Conservation (phyloP, 2,329 filamentous ascomycete genomes). For the Diaporthe ampelina region DNA sequence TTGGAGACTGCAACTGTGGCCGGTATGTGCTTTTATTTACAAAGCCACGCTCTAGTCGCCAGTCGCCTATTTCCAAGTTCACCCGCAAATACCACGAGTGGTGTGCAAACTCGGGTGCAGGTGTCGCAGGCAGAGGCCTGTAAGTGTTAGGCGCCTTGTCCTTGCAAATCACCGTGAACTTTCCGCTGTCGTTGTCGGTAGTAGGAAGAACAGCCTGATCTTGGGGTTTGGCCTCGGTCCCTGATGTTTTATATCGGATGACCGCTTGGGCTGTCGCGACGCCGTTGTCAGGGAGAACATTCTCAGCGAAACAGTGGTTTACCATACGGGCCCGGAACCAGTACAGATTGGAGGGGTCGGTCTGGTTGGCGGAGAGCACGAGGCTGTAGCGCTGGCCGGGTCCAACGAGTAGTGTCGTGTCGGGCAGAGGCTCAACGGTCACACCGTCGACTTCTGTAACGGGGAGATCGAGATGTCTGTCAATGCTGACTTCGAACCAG, state of each 20-base stretch:
- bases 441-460: conserved; percentile 81
- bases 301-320: conserved; percentile 70
- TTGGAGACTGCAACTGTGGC: conserved; percentile 61
- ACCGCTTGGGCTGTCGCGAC: conserved; percentile 63
- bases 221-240: neutral
- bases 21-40: conserved; percentile 70
- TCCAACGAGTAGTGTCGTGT: conserved; percentile 74
- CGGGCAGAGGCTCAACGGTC: conserved; percentile 70
- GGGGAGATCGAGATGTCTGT: conserved; percentile 67
- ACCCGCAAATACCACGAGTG: conserved; percentile 67
- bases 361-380: conserved; percentile 72
- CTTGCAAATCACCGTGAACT: conserved; percentile 59
- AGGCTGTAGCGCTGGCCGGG: conserved; percentile 81
- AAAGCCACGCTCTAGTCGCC: conserved; percentile 69
- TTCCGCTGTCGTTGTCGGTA: conserved; percentile 51
- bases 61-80: conserved; percentile 72
- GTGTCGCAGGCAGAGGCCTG: conserved; percentile 56
- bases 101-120: conserved; percentile 62
- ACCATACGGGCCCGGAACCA: conserved; percentile 76
- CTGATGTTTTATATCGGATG: conserved; percentile 57
- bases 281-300: conserved; percentile 58
- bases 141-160: conserved; percentile 64
- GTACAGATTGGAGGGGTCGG: conserved; percentile 62
- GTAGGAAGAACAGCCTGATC: conserved; percentile 50
- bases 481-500: conserved; percentile 79